Conservation (phyloP, 495 filamentous ascomycete species). For the Annulohypoxylon moriforme region DNA sequence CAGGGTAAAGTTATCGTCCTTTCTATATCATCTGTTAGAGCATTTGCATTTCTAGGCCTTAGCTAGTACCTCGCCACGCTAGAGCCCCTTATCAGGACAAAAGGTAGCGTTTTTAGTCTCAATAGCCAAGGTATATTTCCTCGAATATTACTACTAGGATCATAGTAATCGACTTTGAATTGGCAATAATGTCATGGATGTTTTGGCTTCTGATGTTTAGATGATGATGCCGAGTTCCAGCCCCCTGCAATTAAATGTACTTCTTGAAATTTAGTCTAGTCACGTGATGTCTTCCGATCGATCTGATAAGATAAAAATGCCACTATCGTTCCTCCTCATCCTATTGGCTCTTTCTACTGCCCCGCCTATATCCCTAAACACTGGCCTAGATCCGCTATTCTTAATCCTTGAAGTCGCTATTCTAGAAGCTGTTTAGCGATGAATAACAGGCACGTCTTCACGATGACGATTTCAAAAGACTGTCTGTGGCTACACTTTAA, state of each 20-base stretch:
- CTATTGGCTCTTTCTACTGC: neutral
- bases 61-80: neutral
- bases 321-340: neutral
- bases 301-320: constrained; percentile 11
- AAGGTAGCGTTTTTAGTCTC: neutral
- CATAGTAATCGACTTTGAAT: neutral
- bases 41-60: neutral
- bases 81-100: neutral
- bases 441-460: no score
- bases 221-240: neutral
- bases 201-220: neutral
- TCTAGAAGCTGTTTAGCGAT: no score
- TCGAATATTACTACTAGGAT: neutral
- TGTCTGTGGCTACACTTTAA: no score
- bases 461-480: no score
- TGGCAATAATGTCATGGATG: neutral
- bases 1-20: neutral
- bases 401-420: no score
- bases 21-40: neutral
- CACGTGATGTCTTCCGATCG: neutral
- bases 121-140: neutral
- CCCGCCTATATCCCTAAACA: neutral
- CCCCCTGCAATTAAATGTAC: neutral
- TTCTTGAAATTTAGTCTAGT: neutral
- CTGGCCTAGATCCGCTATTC: no score